Conservation (phyloP, 768 basidiomycete species). For the Leccinum longicurvipes region DNA sequence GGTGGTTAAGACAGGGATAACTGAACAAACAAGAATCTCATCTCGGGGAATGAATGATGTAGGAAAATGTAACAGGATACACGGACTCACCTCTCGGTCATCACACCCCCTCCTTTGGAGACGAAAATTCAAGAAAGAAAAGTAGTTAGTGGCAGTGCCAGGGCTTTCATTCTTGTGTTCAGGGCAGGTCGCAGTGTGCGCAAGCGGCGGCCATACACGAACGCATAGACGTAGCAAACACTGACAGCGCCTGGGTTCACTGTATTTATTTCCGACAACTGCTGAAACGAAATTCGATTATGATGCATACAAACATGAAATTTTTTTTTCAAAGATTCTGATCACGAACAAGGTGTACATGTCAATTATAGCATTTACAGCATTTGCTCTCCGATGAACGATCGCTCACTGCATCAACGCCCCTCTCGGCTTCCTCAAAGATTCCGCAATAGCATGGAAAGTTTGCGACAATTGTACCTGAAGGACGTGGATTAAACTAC, state of each 20-base stretch:
- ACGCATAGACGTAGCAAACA: no score
- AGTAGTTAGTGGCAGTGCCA: background rate
- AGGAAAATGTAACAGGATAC: background rate
- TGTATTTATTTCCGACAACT: background rate
- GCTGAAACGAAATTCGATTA: background rate
- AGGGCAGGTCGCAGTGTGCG: no score
- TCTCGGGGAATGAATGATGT: constrained; percentile 1
- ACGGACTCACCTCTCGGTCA: background rate
- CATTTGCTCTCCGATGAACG: background rate
- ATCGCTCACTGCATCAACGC: constrained; percentile 36
- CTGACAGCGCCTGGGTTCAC: no score
- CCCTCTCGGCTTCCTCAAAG: constrained; percentile 50
- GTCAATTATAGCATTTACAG: no score
- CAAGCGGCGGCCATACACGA: no score
- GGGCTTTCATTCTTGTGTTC: no score
- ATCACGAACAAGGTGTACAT: background rate
- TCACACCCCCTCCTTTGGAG: no score
- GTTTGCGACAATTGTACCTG: constrained; percentile 52
- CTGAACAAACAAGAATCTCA: constrained; percentile 23
- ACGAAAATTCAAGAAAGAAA: no score
- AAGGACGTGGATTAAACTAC: background rate
- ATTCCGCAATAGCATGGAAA: constrained; percentile 56
- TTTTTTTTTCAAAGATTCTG: no score
- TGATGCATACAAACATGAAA: background rate
- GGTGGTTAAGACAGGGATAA: constrained; percentile 32